A percentile compares a stretch with the other conserved stretches of the same genome.
Conservation (phyloP, 2,329 filamentous ascomycete species). For the Teratosphaeria gauchensis region DNA sequence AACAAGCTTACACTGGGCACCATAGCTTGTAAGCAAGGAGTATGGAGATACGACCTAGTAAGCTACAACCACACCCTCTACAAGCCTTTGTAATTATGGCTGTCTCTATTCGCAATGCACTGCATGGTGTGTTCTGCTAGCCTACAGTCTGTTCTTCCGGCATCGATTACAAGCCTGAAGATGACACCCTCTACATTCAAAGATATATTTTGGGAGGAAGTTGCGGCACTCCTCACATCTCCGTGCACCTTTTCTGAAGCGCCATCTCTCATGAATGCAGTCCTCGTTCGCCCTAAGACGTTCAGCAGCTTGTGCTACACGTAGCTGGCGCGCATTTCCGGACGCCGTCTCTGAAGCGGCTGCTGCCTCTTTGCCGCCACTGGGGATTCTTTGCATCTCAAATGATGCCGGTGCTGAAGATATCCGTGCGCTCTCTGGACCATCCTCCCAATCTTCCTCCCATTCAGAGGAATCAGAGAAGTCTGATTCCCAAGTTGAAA, state of each 20-base stretch:
- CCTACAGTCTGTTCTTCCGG: slow-evolving; percentile 32
- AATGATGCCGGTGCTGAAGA: too few species aligned
- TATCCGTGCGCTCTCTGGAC: too few species aligned
- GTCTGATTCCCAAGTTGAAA: slow-evolving; percentile 8
- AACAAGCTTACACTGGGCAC: background rate
- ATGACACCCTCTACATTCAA: slow-evolving; percentile 32
- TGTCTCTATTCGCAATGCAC: background rate
- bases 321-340: slow-evolving; percentile 23
- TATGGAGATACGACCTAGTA: background rate
- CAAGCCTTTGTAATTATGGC: background rate
- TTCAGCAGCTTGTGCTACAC: slow-evolving; percentile 14
- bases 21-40: background rate
- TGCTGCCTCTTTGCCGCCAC: too few species aligned
- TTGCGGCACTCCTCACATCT: slow-evolving; percentile 38
- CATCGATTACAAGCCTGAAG: slow-evolving; percentile 41
- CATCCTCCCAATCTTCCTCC: slow-evolving; percentile 8
- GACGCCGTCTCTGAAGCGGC: too few species aligned
- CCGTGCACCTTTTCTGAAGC: slow-evolving; percentile 22
- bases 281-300: slow-evolving; percentile 31
- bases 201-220: slow-evolving; percentile 33
- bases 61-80: background rate
- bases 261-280: slow-evolving; percentile 33
- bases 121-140: background rate
- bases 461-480: slow-evolving; percentile 11
- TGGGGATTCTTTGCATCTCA: too few species aligned